Conservation (phyloP, 1,284 basidiomycete genomes). For the Ustilago hordei region DNA sequence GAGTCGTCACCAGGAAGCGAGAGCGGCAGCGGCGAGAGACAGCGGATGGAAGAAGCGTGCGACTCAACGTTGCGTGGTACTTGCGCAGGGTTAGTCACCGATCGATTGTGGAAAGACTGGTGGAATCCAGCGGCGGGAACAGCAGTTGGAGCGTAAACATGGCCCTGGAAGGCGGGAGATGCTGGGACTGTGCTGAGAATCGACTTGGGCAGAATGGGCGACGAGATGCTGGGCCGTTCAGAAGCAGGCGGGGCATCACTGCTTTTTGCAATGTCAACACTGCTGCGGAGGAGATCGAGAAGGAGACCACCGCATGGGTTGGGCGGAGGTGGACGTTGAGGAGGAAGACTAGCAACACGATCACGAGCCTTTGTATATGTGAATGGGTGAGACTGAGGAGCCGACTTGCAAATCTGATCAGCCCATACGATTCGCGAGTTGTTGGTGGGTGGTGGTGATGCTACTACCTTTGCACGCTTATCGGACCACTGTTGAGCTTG, state of each 20-base stretch:
- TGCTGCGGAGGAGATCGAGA: constrained; percentile 29
- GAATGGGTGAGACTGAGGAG: constrained; percentile 27
- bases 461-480: constrained; percentile 16
- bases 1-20: constrained; percentile 24
- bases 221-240: constrained; percentile 27
- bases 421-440: constrained; percentile 40
- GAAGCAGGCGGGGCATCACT: constrained; percentile 13
- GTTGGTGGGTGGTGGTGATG: constrained; percentile 15
- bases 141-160: background rate
- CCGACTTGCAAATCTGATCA: constrained; percentile 35
- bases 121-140: background rate
- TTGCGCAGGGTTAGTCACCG: constrained; percentile 17
- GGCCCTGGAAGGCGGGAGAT: background rate
- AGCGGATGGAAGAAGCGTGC: constrained; percentile 17
- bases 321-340: constrained; percentile 22
- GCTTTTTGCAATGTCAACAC: background rate
- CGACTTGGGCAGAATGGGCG: constrained; percentile 29
- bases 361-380: constrained; percentile 41
- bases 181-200: constrained; percentile 17
- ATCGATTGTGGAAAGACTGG: constrained; percentile 12
- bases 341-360: constrained; percentile 28
- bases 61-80: constrained; percentile 29
- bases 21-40: constrained; percentile 30
- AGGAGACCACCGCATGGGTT: constrained; percentile 17
- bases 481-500: constrained; percentile 36